Evolutionary conservation across 176 grass and related monocot genomes (phyloP).

Genomic region (Phyllostachys edulis): DNA sequence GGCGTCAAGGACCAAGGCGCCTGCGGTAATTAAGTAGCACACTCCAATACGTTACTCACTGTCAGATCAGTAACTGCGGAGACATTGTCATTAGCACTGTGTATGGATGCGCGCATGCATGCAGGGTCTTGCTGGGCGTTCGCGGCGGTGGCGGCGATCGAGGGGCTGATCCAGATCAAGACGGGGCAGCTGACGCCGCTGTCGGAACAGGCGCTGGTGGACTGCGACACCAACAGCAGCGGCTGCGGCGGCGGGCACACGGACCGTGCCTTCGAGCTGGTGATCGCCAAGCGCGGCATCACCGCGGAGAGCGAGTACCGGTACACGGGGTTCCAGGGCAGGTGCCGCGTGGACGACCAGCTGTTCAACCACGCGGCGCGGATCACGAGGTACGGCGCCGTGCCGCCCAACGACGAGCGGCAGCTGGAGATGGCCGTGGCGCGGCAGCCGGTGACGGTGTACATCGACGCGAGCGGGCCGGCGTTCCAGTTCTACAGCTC

Average conservation of each 20-base stretch:
- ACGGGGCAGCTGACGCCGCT: constrained; percentile 25
- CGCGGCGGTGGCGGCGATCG: constrained; percentile 30
- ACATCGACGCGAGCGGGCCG: constrained; percentile 23
- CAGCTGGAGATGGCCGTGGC: constrained; percentile 39
- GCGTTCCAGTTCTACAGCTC: constrained; percentile 52
- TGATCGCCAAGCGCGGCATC: constrained; percentile 8
- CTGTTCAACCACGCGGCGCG: background rate
- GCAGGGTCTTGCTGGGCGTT: constrained; percentile 41
- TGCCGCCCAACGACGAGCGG: constrained; percentile 31
- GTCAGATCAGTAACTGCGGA: background rate
- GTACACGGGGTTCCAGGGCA: background rate
- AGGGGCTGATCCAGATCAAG: constrained; percentile 38
- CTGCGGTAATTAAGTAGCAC: background rate
- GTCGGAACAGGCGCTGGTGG: constrained; percentile 40
- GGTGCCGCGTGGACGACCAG: background rate
- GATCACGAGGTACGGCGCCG: background rate
- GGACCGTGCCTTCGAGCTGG: constrained; percentile 29
- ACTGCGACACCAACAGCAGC: constrained; percentile 1
- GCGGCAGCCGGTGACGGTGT: constrained; percentile 52
- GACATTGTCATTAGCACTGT: background rate
- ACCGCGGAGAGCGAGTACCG: background rate
- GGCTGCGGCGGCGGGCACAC: constrained; percentile 28
- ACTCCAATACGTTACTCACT: background rate
- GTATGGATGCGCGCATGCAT: background rate
- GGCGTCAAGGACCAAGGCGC: constrained; percentile 8